Evolutionary conservation across 257 asterid genomes (phyloP).

Genomic region (Salvia miltiorrhiza): DNA sequence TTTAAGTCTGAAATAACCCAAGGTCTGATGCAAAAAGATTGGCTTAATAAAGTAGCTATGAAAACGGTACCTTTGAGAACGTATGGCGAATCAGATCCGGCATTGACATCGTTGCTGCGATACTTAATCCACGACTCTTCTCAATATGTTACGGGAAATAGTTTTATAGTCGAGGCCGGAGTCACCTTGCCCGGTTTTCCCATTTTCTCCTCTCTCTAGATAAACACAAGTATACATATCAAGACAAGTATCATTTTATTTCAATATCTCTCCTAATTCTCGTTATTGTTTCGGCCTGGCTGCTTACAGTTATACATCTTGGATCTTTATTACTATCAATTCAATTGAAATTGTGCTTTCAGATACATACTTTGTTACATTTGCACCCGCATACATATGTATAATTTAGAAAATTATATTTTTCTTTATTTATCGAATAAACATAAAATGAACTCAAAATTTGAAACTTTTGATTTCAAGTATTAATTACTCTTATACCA

Average conservation of each 20-base stretch:
- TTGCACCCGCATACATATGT: too few relatives aligned
- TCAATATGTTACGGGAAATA: constrained; percentile 55
- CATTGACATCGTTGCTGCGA: constrained; percentile 58
- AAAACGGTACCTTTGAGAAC: constrained; percentile 53
- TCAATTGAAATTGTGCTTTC: not conserved
- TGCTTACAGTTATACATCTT: not conserved
- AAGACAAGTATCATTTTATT: too few relatives aligned
- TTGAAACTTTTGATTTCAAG: too few relatives aligned
- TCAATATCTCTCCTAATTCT: too few relatives aligned
- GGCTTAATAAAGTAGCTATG: constrained; percentile 46
- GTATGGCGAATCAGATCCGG: constrained; percentile 57
- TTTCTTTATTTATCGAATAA: too few relatives aligned
- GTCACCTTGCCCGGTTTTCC: constrained; percentile 57
- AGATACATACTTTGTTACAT: not conserved
- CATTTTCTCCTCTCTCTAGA: constrained; percentile 64
- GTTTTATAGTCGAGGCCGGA: constrained; percentile 60
- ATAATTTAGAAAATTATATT: too few relatives aligned
- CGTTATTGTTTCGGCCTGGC: not conserved
- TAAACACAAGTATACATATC: too few relatives aligned
- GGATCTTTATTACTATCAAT: too few relatives aligned
- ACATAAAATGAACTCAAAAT: too few relatives aligned
- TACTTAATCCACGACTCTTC: constrained; percentile 67
- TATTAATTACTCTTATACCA: too few relatives aligned
- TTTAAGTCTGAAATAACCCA: constrained; percentile 72
- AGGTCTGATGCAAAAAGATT: constrained; percentile 49